Percentiles rank a stretch among this genome's conserved stretches.
phyloP scores from a whole-genome alignment of 768 basidiomycete species.

The Boletales sp. region DNA sequence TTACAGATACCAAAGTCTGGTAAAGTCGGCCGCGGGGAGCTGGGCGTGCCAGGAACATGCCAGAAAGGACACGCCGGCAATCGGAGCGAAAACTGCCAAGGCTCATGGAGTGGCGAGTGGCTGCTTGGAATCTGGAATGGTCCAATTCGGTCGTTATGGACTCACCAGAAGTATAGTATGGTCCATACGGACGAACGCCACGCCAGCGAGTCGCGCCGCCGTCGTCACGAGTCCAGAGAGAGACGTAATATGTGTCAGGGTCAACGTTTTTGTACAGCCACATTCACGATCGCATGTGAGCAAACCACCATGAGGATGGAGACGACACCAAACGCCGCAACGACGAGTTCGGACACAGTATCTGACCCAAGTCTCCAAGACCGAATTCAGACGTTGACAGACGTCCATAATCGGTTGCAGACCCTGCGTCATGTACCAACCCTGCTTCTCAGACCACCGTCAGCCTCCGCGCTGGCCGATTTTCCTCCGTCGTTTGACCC shows the following conservation, averaged over 20 bases:
- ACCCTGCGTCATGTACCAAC: slow-evolving; percentile 45
- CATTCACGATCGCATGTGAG: not conserved
- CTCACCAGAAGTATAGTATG: too few relatives aligned
- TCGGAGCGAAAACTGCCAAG: too few relatives aligned
- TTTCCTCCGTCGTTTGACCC: slow-evolving; percentile 28
- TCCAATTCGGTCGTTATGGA: not conserved
- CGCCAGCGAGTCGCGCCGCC: not conserved
- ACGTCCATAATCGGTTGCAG: slow-evolving; percentile 43
- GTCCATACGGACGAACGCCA: slow-evolving; percentile 8
- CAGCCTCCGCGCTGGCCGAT: slow-evolving; percentile 18
- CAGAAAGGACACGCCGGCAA: too few relatives aligned
- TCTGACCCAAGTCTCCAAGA: slow-evolving; percentile 32
- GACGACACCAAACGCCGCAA: not conserved
- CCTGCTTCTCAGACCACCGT: slow-evolving; percentile 39
- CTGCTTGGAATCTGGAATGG: not conserved
- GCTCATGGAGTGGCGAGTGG: slow-evolving; percentile 12
- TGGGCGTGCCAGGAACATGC: not conserved
- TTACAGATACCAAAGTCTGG: too few relatives aligned
- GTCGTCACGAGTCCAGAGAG: slow-evolving; percentile 1
- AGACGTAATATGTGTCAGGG: not conserved
- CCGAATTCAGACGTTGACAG: slow-evolving; percentile 45
- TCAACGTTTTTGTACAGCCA: slow-evolving; percentile 17
- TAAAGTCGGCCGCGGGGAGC: too few relatives aligned
- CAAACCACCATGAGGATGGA: not conserved
- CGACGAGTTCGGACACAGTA: not conserved